These are phyloP conservation scores for Hansenula sp. DNA, from an alignment of 1,139 yeast species.

Conservation along the genomic window DNA sequence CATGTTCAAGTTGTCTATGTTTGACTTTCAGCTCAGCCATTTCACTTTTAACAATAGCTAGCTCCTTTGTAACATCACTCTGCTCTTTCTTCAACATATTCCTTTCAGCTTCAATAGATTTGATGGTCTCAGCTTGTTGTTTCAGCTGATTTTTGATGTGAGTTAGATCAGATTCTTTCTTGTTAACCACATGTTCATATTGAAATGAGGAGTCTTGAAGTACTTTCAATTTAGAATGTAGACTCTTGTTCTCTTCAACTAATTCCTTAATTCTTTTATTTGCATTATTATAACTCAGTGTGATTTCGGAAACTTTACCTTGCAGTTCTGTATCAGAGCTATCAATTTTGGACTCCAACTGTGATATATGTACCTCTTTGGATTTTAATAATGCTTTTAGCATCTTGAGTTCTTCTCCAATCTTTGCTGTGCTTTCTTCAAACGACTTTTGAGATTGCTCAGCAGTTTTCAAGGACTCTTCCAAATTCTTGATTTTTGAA, in stretches of 20 bases:
- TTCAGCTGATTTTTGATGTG: conserved; percentile 25
- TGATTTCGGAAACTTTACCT: conserved; percentile 30
- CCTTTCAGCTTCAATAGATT: conserved; percentile 25
- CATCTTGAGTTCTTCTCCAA: conserved; percentile 26
- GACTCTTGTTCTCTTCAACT: conserved; percentile 43
- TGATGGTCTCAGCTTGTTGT: conserved; percentile 23
- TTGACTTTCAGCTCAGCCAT: conserved; percentile 21
- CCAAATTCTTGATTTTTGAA: conserved; percentile 13
- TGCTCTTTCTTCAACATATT: conserved; percentile 20
- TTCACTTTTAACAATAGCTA: conserved; percentile 16
- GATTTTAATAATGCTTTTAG: conserved; percentile 27
- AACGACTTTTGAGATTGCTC: conserved; percentile 14
- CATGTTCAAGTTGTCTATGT: conserved; percentile 33
- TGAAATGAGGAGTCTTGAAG: conserved; percentile 34
- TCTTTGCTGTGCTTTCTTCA: conserved; percentile 12
- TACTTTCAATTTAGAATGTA: conserved; percentile 34
- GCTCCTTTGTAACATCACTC: conserved; percentile 10
- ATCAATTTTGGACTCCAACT: conserved; percentile 30
- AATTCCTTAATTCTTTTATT: conserved; percentile 41
- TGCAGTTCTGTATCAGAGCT: conserved; percentile 34
- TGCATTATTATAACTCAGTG: conserved; percentile 31
- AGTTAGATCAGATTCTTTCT: conserved; percentile 35
- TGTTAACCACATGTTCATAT: conserved; percentile 30
- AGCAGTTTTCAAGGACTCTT: conserved; percentile 13
- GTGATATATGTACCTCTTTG: conserved; percentile 32